Conservation (phyloP, 371 early-diverging fungal species). For the Caulochytrium protostelioides region DNA sequence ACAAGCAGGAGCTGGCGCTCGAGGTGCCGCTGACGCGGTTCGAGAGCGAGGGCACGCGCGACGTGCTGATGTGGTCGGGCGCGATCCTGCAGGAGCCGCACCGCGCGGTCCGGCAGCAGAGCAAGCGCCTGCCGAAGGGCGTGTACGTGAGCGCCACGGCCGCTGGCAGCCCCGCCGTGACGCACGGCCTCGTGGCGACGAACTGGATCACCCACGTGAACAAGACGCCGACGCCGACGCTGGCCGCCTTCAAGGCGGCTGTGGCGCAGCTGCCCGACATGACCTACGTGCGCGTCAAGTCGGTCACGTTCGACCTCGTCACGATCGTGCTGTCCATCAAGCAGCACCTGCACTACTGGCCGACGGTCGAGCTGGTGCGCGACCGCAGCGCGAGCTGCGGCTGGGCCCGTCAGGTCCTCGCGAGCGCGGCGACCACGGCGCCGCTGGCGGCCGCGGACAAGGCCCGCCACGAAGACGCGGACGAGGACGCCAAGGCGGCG, state of each 20-base stretch:
- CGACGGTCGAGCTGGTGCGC: conserved; percentile 14
- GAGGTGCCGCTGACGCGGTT: conserved; percentile 21
- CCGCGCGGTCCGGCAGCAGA: conserved; percentile 56
- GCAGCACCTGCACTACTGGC: conserved; percentile 60
- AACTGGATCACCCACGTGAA: conserved; percentile 60
- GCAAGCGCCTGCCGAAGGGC: conserved; percentile 40
- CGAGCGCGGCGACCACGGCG: too few relatives aligned
- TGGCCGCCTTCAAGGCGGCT: conserved; percentile 37
- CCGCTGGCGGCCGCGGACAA: too few relatives aligned
- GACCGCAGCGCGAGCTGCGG: conserved; percentile 4
- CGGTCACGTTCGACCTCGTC: conserved; percentile 54
- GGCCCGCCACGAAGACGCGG: too few relatives aligned
- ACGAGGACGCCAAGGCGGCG: too few relatives aligned
- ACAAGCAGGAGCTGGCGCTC: conserved; percentile 35
- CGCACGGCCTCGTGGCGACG: conserved; percentile 59
- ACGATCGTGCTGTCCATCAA: conserved; percentile 58
- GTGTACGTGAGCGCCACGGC: conserved; percentile 50
- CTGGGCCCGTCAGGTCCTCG: too few relatives aligned
- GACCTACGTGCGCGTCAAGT: conserved; percentile 57
- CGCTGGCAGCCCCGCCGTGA: conserved; percentile 47
- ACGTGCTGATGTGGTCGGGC: conserved; percentile 62
- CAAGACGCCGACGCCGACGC: conserved; percentile 29
- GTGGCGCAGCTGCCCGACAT: conserved; percentile 37
- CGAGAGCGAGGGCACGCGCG: conserved; percentile 21
- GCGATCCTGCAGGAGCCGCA: conserved; percentile 60